These are phyloP conservation scores for Pichia exigua DNA, from an alignment of 805 yeast genomes.

Conservation along the genomic window DNA sequence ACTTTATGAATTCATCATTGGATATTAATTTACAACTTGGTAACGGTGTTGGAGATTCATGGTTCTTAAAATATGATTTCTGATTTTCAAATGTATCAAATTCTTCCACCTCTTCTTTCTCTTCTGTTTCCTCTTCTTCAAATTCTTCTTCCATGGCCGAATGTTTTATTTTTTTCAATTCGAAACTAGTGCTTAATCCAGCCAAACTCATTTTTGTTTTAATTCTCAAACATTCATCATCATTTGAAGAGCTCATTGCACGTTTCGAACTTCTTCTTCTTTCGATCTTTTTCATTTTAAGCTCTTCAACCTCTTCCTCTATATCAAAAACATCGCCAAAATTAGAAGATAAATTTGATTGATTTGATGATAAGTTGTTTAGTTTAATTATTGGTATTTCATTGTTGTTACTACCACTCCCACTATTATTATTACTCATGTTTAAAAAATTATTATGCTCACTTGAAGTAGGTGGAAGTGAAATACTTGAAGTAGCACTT, in stretches of 20 bases:
- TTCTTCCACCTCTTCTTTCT: background rate
- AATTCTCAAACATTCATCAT: conserved; percentile 24
- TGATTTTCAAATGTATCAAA: conserved; percentile 17
- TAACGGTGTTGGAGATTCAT: conserved; percentile 12
- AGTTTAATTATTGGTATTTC: background rate
- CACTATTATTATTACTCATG: background rate
- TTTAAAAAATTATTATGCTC: background rate
- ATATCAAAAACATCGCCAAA: background rate
- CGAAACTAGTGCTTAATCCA: background rate
- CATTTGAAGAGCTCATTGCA: conserved; percentile 24
- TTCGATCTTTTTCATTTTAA: background rate
- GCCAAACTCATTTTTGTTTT: conserved; percentile 18
- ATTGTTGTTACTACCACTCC: background rate
- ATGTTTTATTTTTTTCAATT: background rate
- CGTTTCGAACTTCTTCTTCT: conserved; percentile 19
- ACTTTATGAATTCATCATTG: conserved; percentile 20
- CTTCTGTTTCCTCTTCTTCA: background rate
- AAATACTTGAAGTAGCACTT: background rate
- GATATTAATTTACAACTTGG: conserved; percentile 18
- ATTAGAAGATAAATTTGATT: background rate
- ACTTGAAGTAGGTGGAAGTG: background rate
- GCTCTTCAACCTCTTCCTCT: background rate
- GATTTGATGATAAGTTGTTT: background rate
- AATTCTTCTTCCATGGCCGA: background rate
- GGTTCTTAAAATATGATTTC: conserved; percentile 16